Conservation (phyloP, 495 filamentous ascomycete genomes). For the Choiromyces venosus region DNA sequence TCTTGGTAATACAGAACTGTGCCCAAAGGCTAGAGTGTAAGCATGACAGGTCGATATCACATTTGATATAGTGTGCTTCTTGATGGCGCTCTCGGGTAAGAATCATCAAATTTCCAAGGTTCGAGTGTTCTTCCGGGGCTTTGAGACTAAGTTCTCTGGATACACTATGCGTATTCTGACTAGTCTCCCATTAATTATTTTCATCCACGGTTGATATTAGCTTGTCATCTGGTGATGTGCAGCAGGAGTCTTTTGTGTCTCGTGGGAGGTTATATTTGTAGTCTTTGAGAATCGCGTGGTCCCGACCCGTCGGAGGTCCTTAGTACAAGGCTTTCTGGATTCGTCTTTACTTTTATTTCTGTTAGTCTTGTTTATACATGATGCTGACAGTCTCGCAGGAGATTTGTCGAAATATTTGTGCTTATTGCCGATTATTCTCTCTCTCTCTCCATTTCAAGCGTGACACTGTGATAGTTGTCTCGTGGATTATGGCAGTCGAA, state of each 20-base stretch:
- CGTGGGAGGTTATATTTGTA: neutral
- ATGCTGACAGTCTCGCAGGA: neutral
- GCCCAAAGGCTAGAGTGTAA: neutral
- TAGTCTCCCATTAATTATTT: neutral
- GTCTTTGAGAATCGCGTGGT: neutral
- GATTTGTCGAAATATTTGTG: neutral
- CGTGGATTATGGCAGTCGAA: neutral
- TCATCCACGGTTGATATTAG: neutral
- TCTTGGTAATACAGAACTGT: neutral
- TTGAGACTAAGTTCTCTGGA: neutral
- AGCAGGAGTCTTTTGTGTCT: neutral
- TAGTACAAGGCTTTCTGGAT: no score
- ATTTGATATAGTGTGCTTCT: neutral
- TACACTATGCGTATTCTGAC: neutral
- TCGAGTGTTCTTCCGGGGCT: neutral
- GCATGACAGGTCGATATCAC: neutral
- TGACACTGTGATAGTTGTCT: neutral
- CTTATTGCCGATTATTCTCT: neutral
- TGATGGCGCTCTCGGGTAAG: neutral
- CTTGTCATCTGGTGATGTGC: neutral
- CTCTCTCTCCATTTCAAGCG: neutral
- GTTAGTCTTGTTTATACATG: neutral
- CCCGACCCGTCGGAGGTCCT: neutral
- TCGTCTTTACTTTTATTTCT: neutral
- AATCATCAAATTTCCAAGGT: neutral